Percentiles rank a stretch among this genome's conserved stretches.
These are phyloP conservation scores for Pisolithus albus DNA, from an alignment of 768 basidiomycete genomes.

Conservation along the genomic window DNA sequence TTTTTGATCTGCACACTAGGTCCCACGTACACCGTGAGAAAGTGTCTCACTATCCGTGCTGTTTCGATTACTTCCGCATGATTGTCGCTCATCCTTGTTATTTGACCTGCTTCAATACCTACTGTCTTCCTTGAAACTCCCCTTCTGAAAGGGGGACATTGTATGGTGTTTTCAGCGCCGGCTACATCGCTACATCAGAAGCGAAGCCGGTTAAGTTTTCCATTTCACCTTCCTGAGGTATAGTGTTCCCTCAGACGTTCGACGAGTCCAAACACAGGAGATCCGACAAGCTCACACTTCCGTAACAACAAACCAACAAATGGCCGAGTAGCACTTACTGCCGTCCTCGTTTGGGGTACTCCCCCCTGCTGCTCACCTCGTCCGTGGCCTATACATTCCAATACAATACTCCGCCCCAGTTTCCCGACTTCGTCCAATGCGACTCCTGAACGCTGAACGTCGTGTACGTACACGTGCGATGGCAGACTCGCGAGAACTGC, in stretches of 20 bases:
- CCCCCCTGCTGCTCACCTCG: neutral
- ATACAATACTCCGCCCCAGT: constrained; percentile 24
- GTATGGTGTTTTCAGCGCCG: too few species aligned
- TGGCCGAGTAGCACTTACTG: constrained; percentile 12
- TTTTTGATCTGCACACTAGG: too few species aligned
- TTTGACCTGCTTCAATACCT: too few species aligned
- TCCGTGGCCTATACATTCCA: constrained; percentile 12
- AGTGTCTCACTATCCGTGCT: too few species aligned
- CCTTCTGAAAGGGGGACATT: too few species aligned
- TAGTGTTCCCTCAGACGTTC: constrained; percentile 15
- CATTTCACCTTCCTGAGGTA: constrained; percentile 13
- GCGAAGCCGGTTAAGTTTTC: neutral
- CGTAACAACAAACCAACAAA: constrained; percentile 15
- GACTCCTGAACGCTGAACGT: constrained; percentile 22
- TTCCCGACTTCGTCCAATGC: constrained; percentile 18
- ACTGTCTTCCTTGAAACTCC: too few species aligned
- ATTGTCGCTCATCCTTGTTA: too few species aligned
- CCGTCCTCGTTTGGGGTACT: constrained; percentile 9
- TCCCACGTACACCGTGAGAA: too few species aligned
- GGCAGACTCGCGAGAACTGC: constrained; percentile 54
- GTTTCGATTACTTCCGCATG: too few species aligned
- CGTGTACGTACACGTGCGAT: constrained; percentile 18
- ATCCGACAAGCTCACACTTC: constrained; percentile 13
- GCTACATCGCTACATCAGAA: constrained; percentile 5
- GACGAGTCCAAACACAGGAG: constrained; percentile 16